Base-by-base conservation (phyloP, 179 eudicot species). In the Carnegiea gigantea region DNA sequence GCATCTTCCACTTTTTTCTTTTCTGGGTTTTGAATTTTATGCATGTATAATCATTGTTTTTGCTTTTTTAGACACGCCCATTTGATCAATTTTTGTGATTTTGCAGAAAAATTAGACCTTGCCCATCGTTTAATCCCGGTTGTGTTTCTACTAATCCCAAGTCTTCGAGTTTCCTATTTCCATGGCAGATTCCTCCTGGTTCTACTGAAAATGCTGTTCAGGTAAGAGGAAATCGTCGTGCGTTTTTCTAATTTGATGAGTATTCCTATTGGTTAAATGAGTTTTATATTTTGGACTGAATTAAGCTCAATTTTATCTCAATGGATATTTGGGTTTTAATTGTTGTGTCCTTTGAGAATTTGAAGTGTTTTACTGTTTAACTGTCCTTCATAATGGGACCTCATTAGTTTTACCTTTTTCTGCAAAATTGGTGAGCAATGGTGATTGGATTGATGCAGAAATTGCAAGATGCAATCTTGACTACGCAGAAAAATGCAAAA, bases 101-200 rank as follows among this genome's bases (percentile, higher is more conserved):
- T 51, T 89, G 86, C 93, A 93, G 99, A 46, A 96, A 92, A 83
- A 90, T 96, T 82, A 90, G 97, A 76, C 80, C 93, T 49, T 96
- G 99, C 82, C 99, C 99, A 4, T 90, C 97, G 13, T 82, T 89
- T 10, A 96, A 96, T 85, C 99, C 99, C n/a, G 86, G 99, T 8
- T 96, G 99, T 70, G 85, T 96, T 44, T 89, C 99, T 13, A 92
- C 96, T 12, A 96, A 94, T 80, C 95, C 99, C 13, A 85, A 86
- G 77, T 90, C 99, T 1, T 86, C 97, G 12, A 89, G 86, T 70
- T 94, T 91, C 46, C 89, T 91, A 36, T 94, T 94, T 77, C 99
- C 99, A 28, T 94, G 97, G 99, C 82, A 81, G 38, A 92, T 96
- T 82, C 90, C 93, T 65, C 83, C 89, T 38, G 86, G 73, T 62